Evolutionary conservation across 176 grass and related monocot genomes (phyloP).

Genomic region (Zea luxurians): DNA sequence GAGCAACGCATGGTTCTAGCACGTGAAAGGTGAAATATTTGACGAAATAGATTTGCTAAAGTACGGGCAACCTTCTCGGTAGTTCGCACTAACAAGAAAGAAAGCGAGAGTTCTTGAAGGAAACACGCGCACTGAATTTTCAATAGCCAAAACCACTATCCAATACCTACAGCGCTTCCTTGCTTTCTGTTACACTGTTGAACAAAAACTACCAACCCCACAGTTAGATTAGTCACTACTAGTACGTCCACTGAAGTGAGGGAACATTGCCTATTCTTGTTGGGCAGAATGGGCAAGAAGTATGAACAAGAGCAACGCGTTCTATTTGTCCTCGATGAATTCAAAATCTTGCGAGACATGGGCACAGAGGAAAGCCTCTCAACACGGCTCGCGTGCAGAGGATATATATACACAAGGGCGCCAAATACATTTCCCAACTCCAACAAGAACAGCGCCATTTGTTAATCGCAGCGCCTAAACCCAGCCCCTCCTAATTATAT

Average conservation of each 20-base stretch:
- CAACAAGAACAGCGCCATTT: slow-evolving; percentile 42
- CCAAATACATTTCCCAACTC: slow-evolving; percentile 66
- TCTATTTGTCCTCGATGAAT: slow-evolving; percentile 26
- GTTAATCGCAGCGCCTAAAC: slow-evolving; percentile 39
- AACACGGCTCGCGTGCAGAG: slow-evolving; percentile 43
- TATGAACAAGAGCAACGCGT: slow-evolving; percentile 47
- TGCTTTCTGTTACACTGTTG: slow-evolving; percentile 32
- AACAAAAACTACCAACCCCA: slow-evolving; percentile 15
- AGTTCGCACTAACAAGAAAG: slow-evolving; percentile 34
- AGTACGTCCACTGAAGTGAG: slow-evolving; percentile 22
- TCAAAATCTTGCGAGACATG: slow-evolving; percentile 42
- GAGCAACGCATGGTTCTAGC: slow-evolving; percentile 26
- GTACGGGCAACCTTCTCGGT: slow-evolving; percentile 37
- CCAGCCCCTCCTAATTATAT: slow-evolving; percentile 31
- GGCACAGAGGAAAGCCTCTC: slow-evolving; percentile 23
- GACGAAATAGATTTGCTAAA: slow-evolving; percentile 20
- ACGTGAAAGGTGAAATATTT: slow-evolving; percentile 25
- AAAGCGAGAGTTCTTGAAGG: slow-evolving; percentile 14
- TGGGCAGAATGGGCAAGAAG: slow-evolving; percentile 56
- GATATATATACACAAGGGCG: slow-evolving; percentile 47
- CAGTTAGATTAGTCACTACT: slow-evolving; percentile 9
- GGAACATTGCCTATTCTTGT: slow-evolving; percentile 40
- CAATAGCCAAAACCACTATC: neutral
- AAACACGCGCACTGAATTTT: slow-evolving; percentile 8
- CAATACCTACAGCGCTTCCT: slow-evolving; percentile 13